Base-by-base conservation (phyloP, 23 red algal genomes). In the Chondrus crispus region DNA sequence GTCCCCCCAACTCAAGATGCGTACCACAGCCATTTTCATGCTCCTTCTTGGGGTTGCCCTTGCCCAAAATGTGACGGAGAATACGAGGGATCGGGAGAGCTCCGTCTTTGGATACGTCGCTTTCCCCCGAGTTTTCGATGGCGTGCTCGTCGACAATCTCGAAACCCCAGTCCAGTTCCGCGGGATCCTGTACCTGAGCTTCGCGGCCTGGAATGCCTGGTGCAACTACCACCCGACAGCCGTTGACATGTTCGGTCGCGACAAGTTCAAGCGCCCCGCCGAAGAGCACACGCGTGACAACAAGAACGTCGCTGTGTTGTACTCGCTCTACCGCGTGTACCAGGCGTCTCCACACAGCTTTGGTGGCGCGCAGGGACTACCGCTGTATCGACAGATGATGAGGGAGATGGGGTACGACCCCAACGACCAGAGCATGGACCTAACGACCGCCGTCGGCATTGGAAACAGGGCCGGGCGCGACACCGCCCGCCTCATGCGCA, bases 171-270 rank as follows among this genome's bases (percentile, higher is more conserved):
- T 39, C 41, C 71, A 76, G 39, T 76, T 76, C 40, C 40, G 71
- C 2, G 71, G 35, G 16, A 24, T 39, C 29, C 71, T 76, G 13
- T 76, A 76, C 71, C 32, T 76, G 16, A 39, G 50, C 19, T 28
- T 76, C 4, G 71, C 71, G 41, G 40, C 32, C 38, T 76, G 71
- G 71, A 76, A 76, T 19, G 71, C 71, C 2, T 76, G 71, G 71
- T 13, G 71, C 37, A 76, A 46, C 71, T 76, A 76, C 28, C 71
- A 76, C 50, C 71, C 71, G 3, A 76, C 71, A 13, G 71, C 71
- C 5, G 71, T 45, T n/a, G 71, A 76, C 19, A 76, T 38, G 29
- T 76, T 76, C 37, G 71, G 71, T 47, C 71, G 71, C 40, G 29
- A 39, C 8, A 39, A 46, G 30, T 76, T 76, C 39, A 76, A 46